These are phyloP conservation scores for Pseudogymnoascus sp. DNA, from an alignment of 2,329 filamentous ascomycete species.

Conservation along the genomic window DNA sequence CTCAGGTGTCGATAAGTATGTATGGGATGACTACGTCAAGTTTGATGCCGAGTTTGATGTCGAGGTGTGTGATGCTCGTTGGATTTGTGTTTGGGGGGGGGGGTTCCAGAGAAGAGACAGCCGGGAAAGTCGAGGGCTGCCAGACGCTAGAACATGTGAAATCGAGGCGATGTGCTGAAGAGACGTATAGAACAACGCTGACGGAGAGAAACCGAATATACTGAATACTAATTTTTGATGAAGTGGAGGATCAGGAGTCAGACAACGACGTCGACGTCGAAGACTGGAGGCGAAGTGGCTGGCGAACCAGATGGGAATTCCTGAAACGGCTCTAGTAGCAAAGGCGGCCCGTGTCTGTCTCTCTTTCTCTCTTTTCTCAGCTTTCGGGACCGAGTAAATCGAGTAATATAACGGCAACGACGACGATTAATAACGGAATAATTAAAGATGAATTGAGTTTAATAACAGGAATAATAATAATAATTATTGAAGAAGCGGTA, in stretches of 20 bases:
- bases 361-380: neutral
- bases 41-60: slow-evolving; percentile 8
- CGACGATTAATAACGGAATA: neutral
- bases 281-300: slow-evolving; percentile 6
- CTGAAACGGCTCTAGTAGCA: slow-evolving; percentile 8
- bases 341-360: slow-evolving; percentile 1
- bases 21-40: slow-evolving; percentile 7
- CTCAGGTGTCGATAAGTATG: neutral
- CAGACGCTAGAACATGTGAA: slow-evolving; percentile 2
- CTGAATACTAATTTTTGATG: slow-evolving; percentile 3
- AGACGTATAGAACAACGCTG: slow-evolving; percentile 6
- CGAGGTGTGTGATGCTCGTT: neutral
- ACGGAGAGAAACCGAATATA: slow-evolving; percentile 2
- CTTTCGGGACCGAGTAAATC: neutral
- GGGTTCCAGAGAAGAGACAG: neutral
- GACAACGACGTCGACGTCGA: slow-evolving; percentile 7
- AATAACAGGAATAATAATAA: neutral
- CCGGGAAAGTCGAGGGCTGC: slow-evolving; percentile 1
- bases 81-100: slow-evolving; percentile 4
- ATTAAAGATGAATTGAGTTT: neutral
- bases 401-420: neutral
- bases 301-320: slow-evolving; percentile 8
- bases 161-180: neutral
- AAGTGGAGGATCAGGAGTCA: slow-evolving; percentile 2
- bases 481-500: neutral